Evolutionary conservation across 2,329 filamentous ascomycete species (phyloP).

Genomic region (Epichloe uncinata): DNA sequence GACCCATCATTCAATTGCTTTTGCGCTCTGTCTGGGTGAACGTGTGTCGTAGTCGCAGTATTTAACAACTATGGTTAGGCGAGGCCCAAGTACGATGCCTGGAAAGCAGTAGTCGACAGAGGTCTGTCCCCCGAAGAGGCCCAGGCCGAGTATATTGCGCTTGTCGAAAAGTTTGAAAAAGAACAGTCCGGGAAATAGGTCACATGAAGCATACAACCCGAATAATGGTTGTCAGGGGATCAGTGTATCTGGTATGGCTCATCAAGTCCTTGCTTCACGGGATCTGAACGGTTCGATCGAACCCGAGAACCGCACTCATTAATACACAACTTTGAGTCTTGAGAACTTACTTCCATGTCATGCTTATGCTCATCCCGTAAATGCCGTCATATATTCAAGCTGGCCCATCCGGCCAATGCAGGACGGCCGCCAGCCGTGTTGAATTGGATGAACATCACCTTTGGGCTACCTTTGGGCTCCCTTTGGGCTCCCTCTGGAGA

Average conservation of each 20-base stretch:
- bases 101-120: constrained; percentile 44
- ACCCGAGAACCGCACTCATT: too few relatives aligned
- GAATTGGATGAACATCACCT: background rate
- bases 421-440: background rate
- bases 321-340: too few relatives aligned
- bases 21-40: too few relatives aligned
- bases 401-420: background rate
- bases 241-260: too few relatives aligned
- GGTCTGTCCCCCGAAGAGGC: constrained; percentile 50
- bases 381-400: background rate
- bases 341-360: too few relatives aligned
- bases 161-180: constrained; percentile 56
- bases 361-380: too few relatives aligned
- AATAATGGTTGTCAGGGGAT: too few relatives aligned
- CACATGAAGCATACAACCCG: too few relatives aligned
- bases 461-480: too few relatives aligned
- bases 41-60: background rate
- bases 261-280: too few relatives aligned
- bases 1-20: too few relatives aligned
- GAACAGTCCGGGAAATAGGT: constrained; percentile 12
- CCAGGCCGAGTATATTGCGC: constrained; percentile 61
- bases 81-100: constrained; percentile 2
- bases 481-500: background rate
- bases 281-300: too few relatives aligned
- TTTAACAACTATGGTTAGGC: background rate